Conservation (phyloP, 345 rosid genomes). For the Aethionema arabicum region DNA sequence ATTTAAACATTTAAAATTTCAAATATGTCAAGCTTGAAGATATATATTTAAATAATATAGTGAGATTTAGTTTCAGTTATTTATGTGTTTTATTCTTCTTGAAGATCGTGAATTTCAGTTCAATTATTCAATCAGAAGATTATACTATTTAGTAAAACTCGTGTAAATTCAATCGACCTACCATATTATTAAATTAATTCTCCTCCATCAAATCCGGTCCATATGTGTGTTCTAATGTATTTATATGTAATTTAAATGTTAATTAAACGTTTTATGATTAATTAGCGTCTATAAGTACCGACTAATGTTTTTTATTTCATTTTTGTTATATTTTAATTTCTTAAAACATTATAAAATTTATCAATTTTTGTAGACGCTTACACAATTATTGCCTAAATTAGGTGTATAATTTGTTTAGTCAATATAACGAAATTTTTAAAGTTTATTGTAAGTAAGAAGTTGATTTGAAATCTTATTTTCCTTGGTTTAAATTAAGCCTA, state of each 20-base stretch:
- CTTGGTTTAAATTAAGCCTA: no score
- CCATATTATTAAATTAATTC: slow-evolving; percentile 6
- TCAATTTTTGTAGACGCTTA: no score
- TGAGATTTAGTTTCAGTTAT: slow-evolving; percentile 9
- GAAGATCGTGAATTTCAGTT: slow-evolving; percentile 27
- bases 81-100: slow-evolving; percentile 25
- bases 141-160: slow-evolving; percentile 18
- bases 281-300: background rate
- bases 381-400: no score
- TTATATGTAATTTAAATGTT: background rate
- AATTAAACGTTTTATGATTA: no score
- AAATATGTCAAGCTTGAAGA: slow-evolving; percentile 10
- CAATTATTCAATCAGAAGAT: slow-evolving; percentile 37
- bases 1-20: slow-evolving; percentile 33
- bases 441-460: no score
- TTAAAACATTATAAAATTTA: background rate
- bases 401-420: no score
- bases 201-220: slow-evolving; percentile 29
- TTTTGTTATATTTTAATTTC: background rate
- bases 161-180: slow-evolving; percentile 19
- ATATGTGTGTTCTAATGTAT: slow-evolving; percentile 3
- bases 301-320: background rate
- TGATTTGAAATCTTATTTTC: no score
- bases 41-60: background rate
- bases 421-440: no score